phyloP scores from a whole-genome alignment of 2,329 filamentous ascomycete species.

The Exophiala aquamarina region DNA sequence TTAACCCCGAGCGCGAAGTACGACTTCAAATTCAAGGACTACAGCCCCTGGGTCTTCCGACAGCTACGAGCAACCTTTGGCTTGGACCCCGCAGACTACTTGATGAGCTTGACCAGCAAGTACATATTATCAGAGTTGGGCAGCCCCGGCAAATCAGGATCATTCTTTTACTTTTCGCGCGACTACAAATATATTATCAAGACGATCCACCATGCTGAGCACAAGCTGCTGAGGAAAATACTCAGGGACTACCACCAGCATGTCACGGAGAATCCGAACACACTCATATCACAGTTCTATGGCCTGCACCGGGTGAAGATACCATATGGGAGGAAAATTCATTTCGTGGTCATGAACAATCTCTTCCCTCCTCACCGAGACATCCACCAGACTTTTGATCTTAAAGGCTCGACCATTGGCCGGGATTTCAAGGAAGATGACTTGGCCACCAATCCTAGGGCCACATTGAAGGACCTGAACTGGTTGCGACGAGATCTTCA shows the following conservation, averaged over 20 bases:
- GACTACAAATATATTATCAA: slow-evolving; percentile 99
- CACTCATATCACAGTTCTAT: slow-evolving; percentile 95
- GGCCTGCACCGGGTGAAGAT: slow-evolving; percentile 97
- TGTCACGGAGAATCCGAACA: slow-evolving; percentile 91
- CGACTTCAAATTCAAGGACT: slow-evolving; percentile 99
- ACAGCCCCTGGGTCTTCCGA: slow-evolving; percentile 99
- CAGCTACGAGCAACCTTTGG: slow-evolving; percentile 84
- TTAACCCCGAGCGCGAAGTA: slow-evolving; percentile 97
- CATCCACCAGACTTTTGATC: slow-evolving; percentile 93
- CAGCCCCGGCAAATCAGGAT: slow-evolving; percentile 95
- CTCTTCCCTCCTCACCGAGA: slow-evolving; percentile 95
- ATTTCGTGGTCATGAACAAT: slow-evolving; percentile 99
- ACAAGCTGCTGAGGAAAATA: slow-evolving; percentile 51
- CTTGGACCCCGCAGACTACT: slow-evolving; percentile 93
- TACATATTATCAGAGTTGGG: slow-evolving; percentile 97
- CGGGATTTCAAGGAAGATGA: slow-evolving; percentile 89
- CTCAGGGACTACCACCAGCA: slow-evolving; percentile 88
- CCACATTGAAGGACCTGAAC: slow-evolving; percentile 94
- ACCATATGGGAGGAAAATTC: slow-evolving; percentile 95
- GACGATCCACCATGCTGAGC: slow-evolving; percentile 92
- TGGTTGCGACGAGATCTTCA: slow-evolving; percentile 85
- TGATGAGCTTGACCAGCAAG: slow-evolving; percentile 97
- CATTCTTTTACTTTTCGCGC: slow-evolving; percentile 98
- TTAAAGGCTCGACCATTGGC: slow-evolving; percentile 95
- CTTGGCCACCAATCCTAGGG: slow-evolving; percentile 81